These are phyloP conservation scores for Pisolithus albus DNA, from an alignment of 768 basidiomycete species.

Conservation along the genomic window DNA sequence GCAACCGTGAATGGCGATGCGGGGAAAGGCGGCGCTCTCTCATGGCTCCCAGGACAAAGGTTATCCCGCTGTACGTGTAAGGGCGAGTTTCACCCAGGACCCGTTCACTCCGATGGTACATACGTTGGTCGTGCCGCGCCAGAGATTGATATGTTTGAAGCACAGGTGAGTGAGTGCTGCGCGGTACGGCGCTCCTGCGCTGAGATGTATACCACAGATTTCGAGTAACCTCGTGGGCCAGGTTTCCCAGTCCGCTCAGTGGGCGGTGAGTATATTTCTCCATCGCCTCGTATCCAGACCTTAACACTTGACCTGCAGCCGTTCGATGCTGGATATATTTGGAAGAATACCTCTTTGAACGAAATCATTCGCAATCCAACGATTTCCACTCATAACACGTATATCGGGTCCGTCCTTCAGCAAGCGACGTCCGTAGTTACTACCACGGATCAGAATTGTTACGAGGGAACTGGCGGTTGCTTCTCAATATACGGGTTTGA, in stretches of 20 bases:
- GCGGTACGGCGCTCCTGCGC: slow-evolving; percentile 8
- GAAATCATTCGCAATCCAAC: slow-evolving; percentile 49
- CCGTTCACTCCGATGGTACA: slow-evolving; percentile 61
- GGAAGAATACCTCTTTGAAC: slow-evolving; percentile 57
- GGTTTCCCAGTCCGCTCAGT: slow-evolving; percentile 84
- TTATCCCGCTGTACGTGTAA: slow-evolving; percentile 83
- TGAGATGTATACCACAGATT: slow-evolving; percentile 35
- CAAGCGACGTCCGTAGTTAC: slow-evolving; percentile 75
- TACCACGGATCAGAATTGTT: slow-evolving; percentile 61
- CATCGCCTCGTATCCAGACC: background rate
- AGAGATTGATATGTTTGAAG: slow-evolving; percentile 89
- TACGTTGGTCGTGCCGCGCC: slow-evolving; percentile 81
- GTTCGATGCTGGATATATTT: slow-evolving; percentile 66
- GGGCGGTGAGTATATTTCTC: slow-evolving; percentile 52
- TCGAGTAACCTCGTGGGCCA: slow-evolving; percentile 40
- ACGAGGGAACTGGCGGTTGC: slow-evolving; percentile 54
- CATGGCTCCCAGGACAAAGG: slow-evolving; percentile 74
- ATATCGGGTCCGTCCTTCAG: slow-evolving; percentile 63
- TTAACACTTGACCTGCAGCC: slow-evolving; percentile 39
- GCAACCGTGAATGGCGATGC: slow-evolving; percentile 55
- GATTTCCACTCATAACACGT: slow-evolving; percentile 54
- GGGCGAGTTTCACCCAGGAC: slow-evolving; percentile 80
- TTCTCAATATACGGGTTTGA: slow-evolving; percentile 80
- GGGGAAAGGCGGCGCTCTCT: slow-evolving; percentile 41
- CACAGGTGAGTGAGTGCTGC: slow-evolving; percentile 37